phyloP scores from a whole-genome alignment of 495 filamentous ascomycete species.

The Pseudevernia furfuracea region DNA sequence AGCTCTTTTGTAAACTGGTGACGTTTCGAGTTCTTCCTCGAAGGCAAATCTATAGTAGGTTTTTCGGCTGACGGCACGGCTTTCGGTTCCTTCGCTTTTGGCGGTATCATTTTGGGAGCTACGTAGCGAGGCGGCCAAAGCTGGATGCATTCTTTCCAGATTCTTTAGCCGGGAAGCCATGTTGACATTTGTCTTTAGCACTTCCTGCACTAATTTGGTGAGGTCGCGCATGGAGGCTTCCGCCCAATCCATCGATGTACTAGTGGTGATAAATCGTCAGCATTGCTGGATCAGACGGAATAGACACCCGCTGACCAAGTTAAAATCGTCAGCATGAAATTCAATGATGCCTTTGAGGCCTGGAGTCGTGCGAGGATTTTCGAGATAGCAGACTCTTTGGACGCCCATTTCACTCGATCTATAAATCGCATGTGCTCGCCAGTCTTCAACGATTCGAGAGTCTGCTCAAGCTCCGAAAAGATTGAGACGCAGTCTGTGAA shows the following conservation, averaged over 20 bases:
- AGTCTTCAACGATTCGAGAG: conserved; percentile 21
- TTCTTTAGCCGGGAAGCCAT: conserved; percentile 21
- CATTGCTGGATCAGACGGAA: background rate
- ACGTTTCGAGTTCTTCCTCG: conserved; percentile 21
- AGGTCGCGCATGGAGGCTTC: conserved; percentile 19
- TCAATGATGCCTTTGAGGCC: conserved; percentile 25
- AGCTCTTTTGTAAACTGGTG: conserved; percentile 20
- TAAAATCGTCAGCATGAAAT: conserved; percentile 26
- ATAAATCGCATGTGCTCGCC: conserved; percentile 20
- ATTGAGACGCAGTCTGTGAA: conserved; percentile 27
- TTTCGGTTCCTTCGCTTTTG: conserved; percentile 6
- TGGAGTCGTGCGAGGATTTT: conserved; percentile 25
- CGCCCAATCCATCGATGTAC: conserved; percentile 21
- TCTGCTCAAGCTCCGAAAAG: conserved; percentile 30
- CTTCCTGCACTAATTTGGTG: conserved; percentile 14
- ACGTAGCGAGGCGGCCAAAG: conserved; percentile 6
- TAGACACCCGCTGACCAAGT: conserved; percentile 22
- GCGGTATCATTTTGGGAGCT: conserved; percentile 2
- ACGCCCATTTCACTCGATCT: conserved; percentile 26
- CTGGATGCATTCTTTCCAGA: conserved; percentile 21
- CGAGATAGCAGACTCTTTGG: conserved; percentile 23
- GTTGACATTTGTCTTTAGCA: conserved; percentile 17
- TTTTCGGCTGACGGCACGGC: conserved; percentile 13
- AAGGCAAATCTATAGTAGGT: conserved; percentile 11
- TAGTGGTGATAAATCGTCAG: background rate